phyloP scores from a whole-genome alignment of 768 basidiomycete genomes.

The Pleurotus ostreatus region DNA sequence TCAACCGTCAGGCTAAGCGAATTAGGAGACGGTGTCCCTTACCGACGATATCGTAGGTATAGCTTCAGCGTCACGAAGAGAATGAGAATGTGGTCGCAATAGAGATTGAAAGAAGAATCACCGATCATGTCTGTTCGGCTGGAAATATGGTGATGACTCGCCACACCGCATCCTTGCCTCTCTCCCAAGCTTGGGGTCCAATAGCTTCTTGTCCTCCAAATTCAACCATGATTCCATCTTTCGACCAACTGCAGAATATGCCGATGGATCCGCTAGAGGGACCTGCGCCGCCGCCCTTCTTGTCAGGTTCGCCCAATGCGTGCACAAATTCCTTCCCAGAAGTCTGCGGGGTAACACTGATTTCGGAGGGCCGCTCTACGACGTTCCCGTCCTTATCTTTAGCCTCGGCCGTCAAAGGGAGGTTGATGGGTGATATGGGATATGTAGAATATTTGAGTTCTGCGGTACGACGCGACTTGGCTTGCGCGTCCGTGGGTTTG shows the following conservation, averaged over 20 bases:
- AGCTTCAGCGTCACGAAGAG: too few species aligned
- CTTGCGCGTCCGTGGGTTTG: conserved; percentile 23
- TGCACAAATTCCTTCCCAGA: conserved; percentile 78
- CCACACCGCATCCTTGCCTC: conserved; percentile 80
- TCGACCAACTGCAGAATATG: conserved; percentile 93
- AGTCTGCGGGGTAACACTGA: conserved; percentile 44
- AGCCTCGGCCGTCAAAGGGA: conserved; percentile 32
- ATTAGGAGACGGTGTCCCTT: neutral
- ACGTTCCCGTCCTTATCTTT: conserved; percentile 34
- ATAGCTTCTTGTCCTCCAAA: conserved; percentile 75
- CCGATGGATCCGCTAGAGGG: conserved; percentile 82
- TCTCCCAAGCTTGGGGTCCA: conserved; percentile 85
- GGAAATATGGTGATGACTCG: conserved; percentile 65
- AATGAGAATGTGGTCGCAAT: too few species aligned
- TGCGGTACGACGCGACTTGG: conserved; percentile 36
- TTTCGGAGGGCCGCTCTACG: conserved; percentile 28
- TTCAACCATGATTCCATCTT: conserved; percentile 79
- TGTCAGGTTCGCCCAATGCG: conserved; percentile 76
- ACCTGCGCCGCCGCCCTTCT: conserved; percentile 88
- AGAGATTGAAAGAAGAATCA: neutral
- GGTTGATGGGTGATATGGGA: conserved; percentile 47
- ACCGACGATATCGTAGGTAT: too few species aligned
- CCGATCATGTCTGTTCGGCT: conserved; percentile 2
- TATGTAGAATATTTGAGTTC: conserved; percentile 55
- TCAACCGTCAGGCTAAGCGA: neutral